Evolutionary conservation across 1,139 yeast genomes (phyloP), one percentile per base, ranked within the genome.

Genomic region (Debaryomyces sp.): DNA sequence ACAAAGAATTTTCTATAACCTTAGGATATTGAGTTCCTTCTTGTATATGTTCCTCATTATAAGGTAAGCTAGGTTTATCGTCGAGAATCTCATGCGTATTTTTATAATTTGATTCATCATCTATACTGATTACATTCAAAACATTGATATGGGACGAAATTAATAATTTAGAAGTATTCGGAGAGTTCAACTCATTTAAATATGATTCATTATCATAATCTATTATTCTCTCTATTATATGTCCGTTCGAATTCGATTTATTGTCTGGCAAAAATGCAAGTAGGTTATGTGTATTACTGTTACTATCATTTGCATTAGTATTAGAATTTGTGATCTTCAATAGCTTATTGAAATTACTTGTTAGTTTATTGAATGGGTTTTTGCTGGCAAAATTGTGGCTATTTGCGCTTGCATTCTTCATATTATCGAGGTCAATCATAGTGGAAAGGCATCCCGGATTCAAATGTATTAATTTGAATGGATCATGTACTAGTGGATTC

Each of bases 361-460:
- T 64, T 48, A 73, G 54, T 50, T 68, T 70, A 49, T 70, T 63
- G 53, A 72, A 69, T 1, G 77, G 69, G 43, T 66, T 70, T 36
- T 58, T 64, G 22, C 48, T 42, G 1, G 53, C 54, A 15, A 45
- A 34, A 23, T 41, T 45, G 6, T 47, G 10, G n/a, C 13, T 21
- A 18, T 35, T 33, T 6, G 26, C 36, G 36, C 12, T 21, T 30
- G 24, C 33, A 21, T 29, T 23, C 29, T 32, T 43, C 22, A 41
- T 32, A 22, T 44, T 55, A 37, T 56, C 48, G 13, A 64, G 43
- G 4, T 60, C 64, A 6, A 68, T 32, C 2, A 68, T 56, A 12
- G 62, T 59, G 1, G 77, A 63, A 27, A 78, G 54, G 55, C 85
- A 81, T 0, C 87, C 85, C 0, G 86, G 85, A 39, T 77, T 81